Base-by-base conservation (phyloP, 1,284 basidiomycete genomes). In the Boletellus deceptivus region DNA sequence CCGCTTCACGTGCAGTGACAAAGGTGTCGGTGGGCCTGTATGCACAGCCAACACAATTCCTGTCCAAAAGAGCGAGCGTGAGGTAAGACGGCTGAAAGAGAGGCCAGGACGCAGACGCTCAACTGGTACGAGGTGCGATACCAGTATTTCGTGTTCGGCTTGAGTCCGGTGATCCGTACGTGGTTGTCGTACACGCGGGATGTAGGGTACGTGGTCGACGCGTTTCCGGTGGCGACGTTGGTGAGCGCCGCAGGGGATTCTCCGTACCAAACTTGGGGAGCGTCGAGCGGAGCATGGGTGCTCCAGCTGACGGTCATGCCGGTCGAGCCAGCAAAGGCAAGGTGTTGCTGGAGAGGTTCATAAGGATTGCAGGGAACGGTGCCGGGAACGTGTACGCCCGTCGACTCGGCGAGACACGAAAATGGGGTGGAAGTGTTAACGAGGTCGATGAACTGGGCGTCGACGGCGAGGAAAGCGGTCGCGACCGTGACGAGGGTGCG, bases 251-350 rank as follows among this genome's bases (percentile, higher is more conserved):
- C 37, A 1, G 55, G 64, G 8, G 55, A 51, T 16, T 62, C 37
- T 6, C 62, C 63, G 5, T 65, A 67, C 54, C 54, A 64, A 2
- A 64, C 65, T 39, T 67, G 60, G 0, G 62, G 64, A 7, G 44
- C 41, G 18, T 57, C 61, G 4, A 64, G 49, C 46, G 55, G 56
- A 4, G 33, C 34, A 4, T 50, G 31, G 14, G 62, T 65, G 46
- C 48, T 62, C 64, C 64, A 64, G 46, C 62, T 64, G 8, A 64
- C 53, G 8, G 54, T 59, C 64, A 64, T 64, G 16, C 62, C 64
- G 7, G 54, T 54, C 1, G 60, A 9, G 4, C 64, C 54, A 16
- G 63, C 62, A 47, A 50, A 64, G 5, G 64, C 60, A 3, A 64
- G 42, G 22, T 18, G 63, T 11, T 64, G 64, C 18, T 64, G 54